Evolutionary conservation across 169 alveolate species (phyloP).

Genomic region (Fabrea salina): DNA sequence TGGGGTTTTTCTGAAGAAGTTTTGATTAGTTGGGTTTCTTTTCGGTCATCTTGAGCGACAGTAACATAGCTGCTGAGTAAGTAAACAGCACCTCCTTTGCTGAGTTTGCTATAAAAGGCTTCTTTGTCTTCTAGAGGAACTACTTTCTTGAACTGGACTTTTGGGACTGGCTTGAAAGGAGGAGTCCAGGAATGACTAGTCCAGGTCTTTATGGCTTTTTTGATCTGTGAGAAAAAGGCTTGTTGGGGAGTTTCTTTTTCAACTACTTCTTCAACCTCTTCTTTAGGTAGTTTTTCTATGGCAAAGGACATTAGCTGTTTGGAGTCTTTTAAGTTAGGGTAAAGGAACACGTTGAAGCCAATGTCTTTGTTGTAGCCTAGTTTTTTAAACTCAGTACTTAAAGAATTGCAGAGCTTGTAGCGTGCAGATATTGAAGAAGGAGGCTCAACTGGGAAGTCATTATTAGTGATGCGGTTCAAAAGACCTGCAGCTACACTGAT

Average conservation of each 20-base stretch:
- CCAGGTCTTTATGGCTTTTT: conserved; percentile 40
- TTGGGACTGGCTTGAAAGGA: neutral
- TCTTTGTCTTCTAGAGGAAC: neutral
- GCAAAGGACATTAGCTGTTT: conserved; percentile 39
- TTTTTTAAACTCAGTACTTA: conserved; percentile 34
- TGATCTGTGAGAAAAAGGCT: conserved; percentile 34
- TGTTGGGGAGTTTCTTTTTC: conserved; percentile 17
- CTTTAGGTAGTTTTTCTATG: conserved; percentile 43
- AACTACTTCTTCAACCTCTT: conserved; percentile 42
- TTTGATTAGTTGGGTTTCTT: neutral
- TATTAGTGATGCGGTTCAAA: neutral
- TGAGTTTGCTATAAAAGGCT: neutral
- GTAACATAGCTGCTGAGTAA: neutral
- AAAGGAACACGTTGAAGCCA: conserved; percentile 44
- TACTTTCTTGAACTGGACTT: neutral
- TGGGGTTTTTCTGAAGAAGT: neutral
- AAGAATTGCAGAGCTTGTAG: conserved; percentile 40
- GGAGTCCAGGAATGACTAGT: conserved; percentile 43
- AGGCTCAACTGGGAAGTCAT: neutral
- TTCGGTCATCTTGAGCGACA: neutral
- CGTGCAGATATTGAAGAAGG: conserved; percentile 16
- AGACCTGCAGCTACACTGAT: neutral
- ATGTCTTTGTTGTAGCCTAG: conserved; percentile 55
- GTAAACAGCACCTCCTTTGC: neutral
- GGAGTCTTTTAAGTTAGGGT: conserved; percentile 46